Evolutionary conservation across 768 basidiomycete species (phyloP), one percentile per base, ranked within the genome.

Genomic region (Agaricus sinodeliciosus): DNA sequence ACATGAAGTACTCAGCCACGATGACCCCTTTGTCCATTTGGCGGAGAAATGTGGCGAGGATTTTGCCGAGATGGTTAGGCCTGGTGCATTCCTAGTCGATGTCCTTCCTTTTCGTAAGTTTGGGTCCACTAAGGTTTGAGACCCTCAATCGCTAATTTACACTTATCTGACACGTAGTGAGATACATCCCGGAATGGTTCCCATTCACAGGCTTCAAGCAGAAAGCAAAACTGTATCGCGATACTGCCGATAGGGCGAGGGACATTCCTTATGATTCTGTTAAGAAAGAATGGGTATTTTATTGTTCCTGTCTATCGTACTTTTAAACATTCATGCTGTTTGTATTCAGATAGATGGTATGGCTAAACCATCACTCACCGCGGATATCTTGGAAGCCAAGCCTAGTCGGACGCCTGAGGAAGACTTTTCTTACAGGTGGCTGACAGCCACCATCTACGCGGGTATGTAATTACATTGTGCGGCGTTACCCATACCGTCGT

Each of bases 151-250:
- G 13, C 49, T 45, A 37, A 56, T 28, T 34, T 26, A 12, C 42
- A 18, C 36, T 25, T 43, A 43, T 22, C 18, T 52, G 18, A 44
- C 36, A 43, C 42, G 7, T 16, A 56, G 50, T 56, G 13, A 45
- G 52, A 34, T 59, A 64, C 48, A 53, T 70, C 2, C 70, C 69
- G 2, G 65, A 62, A 40, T 71, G 69, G 69, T 56, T 69, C 36
- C 69, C 67, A 7, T 67, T 67, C 1, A 55, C 58, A 3, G 54
- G 61, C 4, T 70, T 71, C 56, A 53, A 63, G 46, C 49, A 42
- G 13, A 57, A 62, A 16, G 68, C 68, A 2, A 62, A 59, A 27
- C 43, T 39, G 43, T 64, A 60, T 46, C 44, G 45, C 2, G 52
- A 55, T 34, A 43, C 40, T 16, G 56, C 53, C 26, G 50, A 51